Percentiles rank a stretch among this genome's conserved stretches.
Evolutionary conservation across 345 rosid species (phyloP).

Genomic region (Aurinia saxatilis): DNA sequence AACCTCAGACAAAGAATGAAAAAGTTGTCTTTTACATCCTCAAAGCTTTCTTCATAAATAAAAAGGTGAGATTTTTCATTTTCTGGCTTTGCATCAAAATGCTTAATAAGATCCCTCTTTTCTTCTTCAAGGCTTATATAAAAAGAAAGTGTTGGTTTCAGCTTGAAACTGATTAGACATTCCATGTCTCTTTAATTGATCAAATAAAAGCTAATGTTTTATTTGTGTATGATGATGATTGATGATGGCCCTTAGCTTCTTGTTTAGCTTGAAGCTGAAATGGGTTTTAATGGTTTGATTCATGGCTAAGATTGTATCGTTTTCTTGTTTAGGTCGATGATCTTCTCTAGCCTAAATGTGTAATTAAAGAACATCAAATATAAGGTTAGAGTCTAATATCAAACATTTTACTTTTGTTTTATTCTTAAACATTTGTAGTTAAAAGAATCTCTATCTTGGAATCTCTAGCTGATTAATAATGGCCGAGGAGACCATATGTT

Average conservation of each 20-base stretch:
- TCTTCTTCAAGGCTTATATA: neutral
- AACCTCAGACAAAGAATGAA: slow-evolving; percentile 2
- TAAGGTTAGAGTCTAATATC: neutral
- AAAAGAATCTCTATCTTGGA: neutral
- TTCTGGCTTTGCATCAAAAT: neutral
- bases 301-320: neutral
- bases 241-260: neutral
- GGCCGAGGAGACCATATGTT: slow-evolving; percentile 38
- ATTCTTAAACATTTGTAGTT: neutral
- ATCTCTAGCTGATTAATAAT: slow-evolving; percentile 21
- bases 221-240: neutral
- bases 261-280: slow-evolving; percentile 2
- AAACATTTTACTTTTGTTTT: neutral
- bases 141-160: neutral
- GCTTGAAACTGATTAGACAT: neutral
- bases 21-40: slow-evolving; percentile 9
- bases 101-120: no score
- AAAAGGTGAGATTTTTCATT: slow-evolving; percentile 1
- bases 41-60: neutral
- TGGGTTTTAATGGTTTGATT: slow-evolving; percentile 1
- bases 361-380: neutral
- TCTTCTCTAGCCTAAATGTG: slow-evolving; percentile 13
- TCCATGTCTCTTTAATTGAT: neutral
- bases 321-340: neutral
- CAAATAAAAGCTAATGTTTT: neutral